phyloP scores from a whole-genome alignment of 2,329 filamentous ascomycete species.

The Zelopaecilomyces penicillatus region DNA sequence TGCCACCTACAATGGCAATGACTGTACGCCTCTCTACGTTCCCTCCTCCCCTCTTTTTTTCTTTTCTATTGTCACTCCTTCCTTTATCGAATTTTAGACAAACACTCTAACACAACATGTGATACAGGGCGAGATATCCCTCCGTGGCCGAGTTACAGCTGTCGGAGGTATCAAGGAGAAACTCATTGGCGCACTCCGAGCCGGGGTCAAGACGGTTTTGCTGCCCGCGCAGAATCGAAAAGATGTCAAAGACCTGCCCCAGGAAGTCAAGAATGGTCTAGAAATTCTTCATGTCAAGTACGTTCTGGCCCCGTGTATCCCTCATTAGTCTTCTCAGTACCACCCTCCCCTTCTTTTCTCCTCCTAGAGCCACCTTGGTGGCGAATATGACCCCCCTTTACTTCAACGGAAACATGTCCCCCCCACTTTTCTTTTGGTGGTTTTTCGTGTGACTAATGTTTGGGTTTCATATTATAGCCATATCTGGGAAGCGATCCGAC shows the following conservation, averaged over 20 bases:
- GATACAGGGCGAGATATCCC: constrained; percentile 57
- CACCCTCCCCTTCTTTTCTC: constrained; percentile 3
- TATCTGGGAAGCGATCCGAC: constrained; percentile 87
- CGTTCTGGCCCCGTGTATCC: constrained; percentile 27
- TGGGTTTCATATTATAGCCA: constrained; percentile 45
- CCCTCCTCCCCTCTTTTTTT: constrained; percentile 1
- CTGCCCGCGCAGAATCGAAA: constrained; percentile 84
- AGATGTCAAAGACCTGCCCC: constrained; percentile 81
- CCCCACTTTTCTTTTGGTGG: background rate
- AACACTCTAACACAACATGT: constrained; percentile 17
- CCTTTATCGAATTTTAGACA: constrained; percentile 13
- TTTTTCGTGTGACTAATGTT: constrained; percentile 20
- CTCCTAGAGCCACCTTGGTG: background rate
- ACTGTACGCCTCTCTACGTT: constrained; percentile 47
- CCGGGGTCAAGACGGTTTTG: constrained; percentile 89
- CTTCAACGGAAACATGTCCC: background rate
- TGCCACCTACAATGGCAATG: constrained; percentile 92
- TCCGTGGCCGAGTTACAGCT: constrained; percentile 83
- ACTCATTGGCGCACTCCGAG: constrained; percentile 84
- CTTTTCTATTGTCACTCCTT: constrained; percentile 10
- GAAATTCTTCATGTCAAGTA: constrained; percentile 86
- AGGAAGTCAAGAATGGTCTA: constrained; percentile 79
- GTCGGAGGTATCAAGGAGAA: constrained; percentile 99
- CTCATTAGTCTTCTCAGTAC: constrained; percentile 30
- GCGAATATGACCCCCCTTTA: no score